Evolutionary conservation across 2,329 filamentous ascomycete genomes (phyloP).

Genomic region (Intubia oerlemansii): DNA sequence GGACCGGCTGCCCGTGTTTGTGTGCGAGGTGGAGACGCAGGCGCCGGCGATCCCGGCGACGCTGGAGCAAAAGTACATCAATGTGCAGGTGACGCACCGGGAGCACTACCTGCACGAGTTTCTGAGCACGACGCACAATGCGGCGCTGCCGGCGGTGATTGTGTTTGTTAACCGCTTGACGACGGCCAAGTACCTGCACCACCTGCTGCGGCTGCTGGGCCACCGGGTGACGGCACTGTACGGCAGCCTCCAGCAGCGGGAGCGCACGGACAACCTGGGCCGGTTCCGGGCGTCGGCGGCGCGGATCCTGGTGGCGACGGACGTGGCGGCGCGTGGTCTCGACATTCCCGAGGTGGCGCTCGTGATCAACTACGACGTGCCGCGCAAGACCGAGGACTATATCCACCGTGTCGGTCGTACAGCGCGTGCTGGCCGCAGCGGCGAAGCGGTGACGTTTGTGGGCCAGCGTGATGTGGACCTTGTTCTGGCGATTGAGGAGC

Average conservation of each 20-base stretch:
- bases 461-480: conserved; percentile 85
- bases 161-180: conserved; percentile 87
- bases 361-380: conserved; percentile 90
- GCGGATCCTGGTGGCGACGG: conserved; percentile 78
- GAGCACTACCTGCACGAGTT: conserved; percentile 90
- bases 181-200: conserved; percentile 76
- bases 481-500: conserved; percentile 70
- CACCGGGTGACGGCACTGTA: conserved; percentile 87
- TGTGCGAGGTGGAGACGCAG: conserved; percentile 70
- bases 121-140: conserved; percentile 56
- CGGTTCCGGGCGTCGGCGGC: conserved; percentile 81
- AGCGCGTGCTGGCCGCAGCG: conserved; percentile 68
- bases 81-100: conserved; percentile 77
- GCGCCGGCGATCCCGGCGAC: conserved; percentile 59
- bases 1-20: conserved; percentile 57
- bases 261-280: conserved; percentile 71
- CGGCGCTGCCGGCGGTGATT: conserved; percentile 65
- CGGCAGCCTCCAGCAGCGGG: conserved; percentile 64
- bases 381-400: conserved; percentile 91
- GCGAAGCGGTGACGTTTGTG: conserved; percentile 70
- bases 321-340: conserved; percentile 82
- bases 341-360: conserved; percentile 84
- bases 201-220: conserved; percentile 63
- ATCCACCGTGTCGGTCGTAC: conserved; percentile 93
- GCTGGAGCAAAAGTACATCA: conserved; percentile 65